Percentiles rank a stretch among this genome's conserved stretches.
These are phyloP conservation scores for Tuctoria greenei DNA, from an alignment of 176 grass and related monocot species.

Conservation along the genomic window DNA sequence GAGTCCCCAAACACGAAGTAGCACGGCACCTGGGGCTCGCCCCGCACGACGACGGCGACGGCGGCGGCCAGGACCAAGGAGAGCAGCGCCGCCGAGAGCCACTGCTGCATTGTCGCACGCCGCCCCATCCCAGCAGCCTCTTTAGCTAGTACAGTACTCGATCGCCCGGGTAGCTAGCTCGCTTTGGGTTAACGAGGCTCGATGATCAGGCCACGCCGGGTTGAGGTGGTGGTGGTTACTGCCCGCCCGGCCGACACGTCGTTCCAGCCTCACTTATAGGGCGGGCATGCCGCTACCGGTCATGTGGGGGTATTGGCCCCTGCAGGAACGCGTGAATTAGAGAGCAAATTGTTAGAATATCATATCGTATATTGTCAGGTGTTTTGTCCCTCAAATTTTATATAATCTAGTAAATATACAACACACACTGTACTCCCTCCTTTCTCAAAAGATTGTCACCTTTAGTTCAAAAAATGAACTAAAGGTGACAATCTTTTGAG, in stretches of 20 bases:
- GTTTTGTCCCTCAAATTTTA: too few relatives aligned
- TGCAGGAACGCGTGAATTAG: background rate
- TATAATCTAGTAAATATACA: too few relatives aligned
- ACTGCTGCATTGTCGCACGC: background rate
- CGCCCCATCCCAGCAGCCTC: conserved; percentile 1
- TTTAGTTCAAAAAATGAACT: too few relatives aligned
- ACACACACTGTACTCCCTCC: too few relatives aligned
- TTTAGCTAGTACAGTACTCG: too few relatives aligned
- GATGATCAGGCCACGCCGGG: background rate
- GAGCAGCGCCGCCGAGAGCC: conserved; percentile 8
- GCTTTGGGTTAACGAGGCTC: background rate
- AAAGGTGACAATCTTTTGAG: too few relatives aligned
- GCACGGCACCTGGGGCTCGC: conserved; percentile 67
- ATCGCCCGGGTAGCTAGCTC: too few relatives aligned
- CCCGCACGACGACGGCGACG: background rate
- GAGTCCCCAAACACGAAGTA: conserved; percentile 89
- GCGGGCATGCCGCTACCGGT: background rate
- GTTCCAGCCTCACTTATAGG: conserved; percentile 39
- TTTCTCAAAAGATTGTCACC: too few relatives aligned
- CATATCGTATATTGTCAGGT: too few relatives aligned
- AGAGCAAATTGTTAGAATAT: background rate
- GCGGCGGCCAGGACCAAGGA: background rate
- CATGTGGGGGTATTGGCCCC: background rate
- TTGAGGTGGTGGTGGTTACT: background rate
- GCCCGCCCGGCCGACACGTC: background rate